Evolutionary conservation across 2,329 filamentous ascomycete genomes (phyloP), one percentile per base, ranked within the genome.

Genomic region (Colletotrichum sp.): DNA sequence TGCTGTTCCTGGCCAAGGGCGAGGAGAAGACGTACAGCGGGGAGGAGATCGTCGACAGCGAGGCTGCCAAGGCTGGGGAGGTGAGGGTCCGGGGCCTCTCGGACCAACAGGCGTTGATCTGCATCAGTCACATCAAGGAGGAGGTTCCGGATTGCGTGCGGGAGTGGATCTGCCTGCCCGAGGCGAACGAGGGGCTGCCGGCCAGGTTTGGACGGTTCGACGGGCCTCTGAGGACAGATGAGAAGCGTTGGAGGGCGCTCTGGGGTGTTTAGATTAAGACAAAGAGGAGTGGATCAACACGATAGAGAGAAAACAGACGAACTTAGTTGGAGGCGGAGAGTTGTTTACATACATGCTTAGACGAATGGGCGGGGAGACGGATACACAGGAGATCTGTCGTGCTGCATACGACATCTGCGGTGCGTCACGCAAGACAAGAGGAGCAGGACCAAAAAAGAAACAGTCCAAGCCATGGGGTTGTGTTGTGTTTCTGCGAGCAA

Each of bases 81-180:
- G 87, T 92, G 2, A 87, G 84, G 26, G 85, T 96, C 6, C 81
- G 81, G 1, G 95, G 95, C 0, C 84, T 98, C 72, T 88, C 89
- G 3, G 87, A 92, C 1, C 84, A 91, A 26, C 96, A 99, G 85
- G 96, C 96, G 1, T 86, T 99, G 70, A 90, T 99, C n/a, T 95
- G 96, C 78, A 96, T 99, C 75, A 97, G 95, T 77, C 97, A 99
- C 85, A 90, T 96, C 76, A 93, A 93, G 77, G 96, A 98, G 80
- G 97, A 99, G 84, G 94, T 99, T 12, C 97, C 97, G 0, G 93
- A 93, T 66, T 93, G 93, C 78, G 91, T 98, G 28, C 87, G 95
- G 63, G 92, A 98, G 82, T 99, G 94, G 94, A 88, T 99, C 67
- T 96, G 95, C 82, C 87, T 98, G 34, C 96, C 96, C 2, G 94